A percentile compares a stretch with the other conserved stretches of the same genome.
These are phyloP conservation scores for Peniophora sp. DNA, from an alignment of 1,284 basidiomycete species.

Conservation along the genomic window DNA sequence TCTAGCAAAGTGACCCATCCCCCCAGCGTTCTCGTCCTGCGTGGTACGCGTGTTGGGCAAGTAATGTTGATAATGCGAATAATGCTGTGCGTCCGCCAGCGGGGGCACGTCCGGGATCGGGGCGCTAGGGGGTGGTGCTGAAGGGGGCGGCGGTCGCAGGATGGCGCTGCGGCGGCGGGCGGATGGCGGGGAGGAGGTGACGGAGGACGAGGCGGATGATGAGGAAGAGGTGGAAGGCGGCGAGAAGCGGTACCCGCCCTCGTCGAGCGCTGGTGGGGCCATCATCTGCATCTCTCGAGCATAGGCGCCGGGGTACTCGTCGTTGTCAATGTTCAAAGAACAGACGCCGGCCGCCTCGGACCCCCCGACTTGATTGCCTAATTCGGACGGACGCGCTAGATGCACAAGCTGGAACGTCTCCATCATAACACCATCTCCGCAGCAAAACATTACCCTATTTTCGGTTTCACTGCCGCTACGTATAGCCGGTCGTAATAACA, in stretches of 20 bases:
- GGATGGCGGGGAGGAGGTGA: slow-evolving; percentile 21
- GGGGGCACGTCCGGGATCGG: slow-evolving; percentile 48
- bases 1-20: slow-evolving; percentile 20
- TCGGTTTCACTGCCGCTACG: too few relatives aligned
- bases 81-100: slow-evolving; percentile 17
- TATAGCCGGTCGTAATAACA: too few relatives aligned
- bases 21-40: slow-evolving; percentile 18
- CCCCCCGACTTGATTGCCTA: too few relatives aligned
- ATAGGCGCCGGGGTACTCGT: too few relatives aligned
- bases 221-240: slow-evolving; percentile 21
- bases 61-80: slow-evolving; percentile 6
- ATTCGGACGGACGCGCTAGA: too few relatives aligned
- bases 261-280: neutral
- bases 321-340: too few relatives aligned
- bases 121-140: slow-evolving; percentile 64
- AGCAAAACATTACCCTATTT: too few relatives aligned
- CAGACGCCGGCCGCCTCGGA: too few relatives aligned
- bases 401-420: too few relatives aligned
- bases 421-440: too few relatives aligned
- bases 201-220: slow-evolving; percentile 23
- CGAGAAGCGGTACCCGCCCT: slow-evolving; percentile 18
- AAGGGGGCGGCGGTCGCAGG: slow-evolving; percentile 52
- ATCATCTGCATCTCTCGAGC: too few relatives aligned
- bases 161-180: slow-evolving; percentile 58
- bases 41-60: slow-evolving; percentile 19